A percentile compares a stretch with the other conserved stretches of the same genome.
These are phyloP conservation scores for Sarcomyxa edulis DNA, from an alignment of 768 basidiomycete species.

Conservation along the genomic window DNA sequence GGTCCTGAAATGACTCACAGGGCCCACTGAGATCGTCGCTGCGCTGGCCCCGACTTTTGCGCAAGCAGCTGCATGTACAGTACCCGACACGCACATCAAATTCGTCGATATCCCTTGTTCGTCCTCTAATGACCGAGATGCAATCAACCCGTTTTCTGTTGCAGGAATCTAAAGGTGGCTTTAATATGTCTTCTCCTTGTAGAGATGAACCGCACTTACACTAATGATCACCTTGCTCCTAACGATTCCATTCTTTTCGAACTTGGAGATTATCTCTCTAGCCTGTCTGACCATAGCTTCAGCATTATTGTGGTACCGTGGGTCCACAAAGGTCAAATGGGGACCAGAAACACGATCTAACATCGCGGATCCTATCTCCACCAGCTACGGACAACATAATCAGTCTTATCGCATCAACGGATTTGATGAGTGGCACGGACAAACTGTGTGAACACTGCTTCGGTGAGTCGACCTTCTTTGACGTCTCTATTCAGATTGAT, in stretches of 20 bases:
- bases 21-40: conserved; percentile 44
- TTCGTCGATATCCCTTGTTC: conserved; percentile 41
- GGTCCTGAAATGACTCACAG: conserved; percentile 36
- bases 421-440: conserved; percentile 14
- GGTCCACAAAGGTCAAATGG: conserved; percentile 48
- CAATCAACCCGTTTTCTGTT: conserved; percentile 46
- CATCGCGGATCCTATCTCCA: conserved; percentile 42
- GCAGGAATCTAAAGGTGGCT: conserved; percentile 46
- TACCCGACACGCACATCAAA: conserved; percentile 43
- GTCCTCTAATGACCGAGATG: conserved; percentile 34
- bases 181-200: no score
- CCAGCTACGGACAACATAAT: conserved; percentile 29
- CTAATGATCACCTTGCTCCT: conserved; percentile 41
- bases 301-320: conserved; percentile 32
- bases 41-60: conserved; percentile 43
- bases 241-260: conserved; percentile 32
- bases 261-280: conserved; percentile 30
- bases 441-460: conserved; percentile 18
- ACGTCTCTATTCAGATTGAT: not conserved
- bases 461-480: conserved; percentile 1
- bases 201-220: conserved; percentile 30
- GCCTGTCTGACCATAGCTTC: conserved; percentile 38
- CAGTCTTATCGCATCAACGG: no score
- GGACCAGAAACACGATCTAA: conserved; percentile 40
- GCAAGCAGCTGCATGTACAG: conserved; percentile 54